A percentile compares a stretch with the other conserved stretches of the same genome.
Conservation (phyloP, 345 rosid genomes). For the Lumnitzera racemosa region DNA sequence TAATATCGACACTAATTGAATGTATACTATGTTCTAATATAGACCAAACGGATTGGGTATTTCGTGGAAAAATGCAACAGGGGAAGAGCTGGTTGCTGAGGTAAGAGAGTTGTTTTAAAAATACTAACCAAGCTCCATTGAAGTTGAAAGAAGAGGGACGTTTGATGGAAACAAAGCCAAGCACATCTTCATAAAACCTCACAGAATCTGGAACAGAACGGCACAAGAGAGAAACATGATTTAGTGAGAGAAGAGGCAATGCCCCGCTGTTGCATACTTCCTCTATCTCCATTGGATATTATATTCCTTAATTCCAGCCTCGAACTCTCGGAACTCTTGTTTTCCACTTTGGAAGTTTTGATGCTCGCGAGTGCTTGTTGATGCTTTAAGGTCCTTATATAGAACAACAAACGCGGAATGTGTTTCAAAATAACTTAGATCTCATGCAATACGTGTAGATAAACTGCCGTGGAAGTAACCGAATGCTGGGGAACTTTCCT, state of each 20-base stretch:
- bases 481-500: slow-evolving; percentile 31
- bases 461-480: background rate
- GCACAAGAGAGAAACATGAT: slow-evolving; percentile 45
- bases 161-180: slow-evolving; percentile 48
- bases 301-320: background rate
- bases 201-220: slow-evolving; percentile 39
- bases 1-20: no score
- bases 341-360: background rate
- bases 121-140: slow-evolving; percentile 49
- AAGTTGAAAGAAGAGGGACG: slow-evolving; percentile 61
- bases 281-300: slow-evolving; percentile 18
- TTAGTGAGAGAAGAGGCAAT: slow-evolving; percentile 43
- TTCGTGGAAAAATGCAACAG: no score
- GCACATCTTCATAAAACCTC: slow-evolving; percentile 37
- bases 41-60: no score
- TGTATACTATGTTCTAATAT: no score
- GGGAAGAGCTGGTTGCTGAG: no score
- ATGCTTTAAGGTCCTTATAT: slow-evolving; percentile 13
- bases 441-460: no score
- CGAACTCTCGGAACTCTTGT: background rate
- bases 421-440: no score
- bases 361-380: background rate
- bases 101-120: background rate
- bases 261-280: slow-evolving; percentile 24
- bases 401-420: background rate